phyloP scores from a whole-genome alignment of 345 rosid genomes.

The Geranium rotundifolium region DNA sequence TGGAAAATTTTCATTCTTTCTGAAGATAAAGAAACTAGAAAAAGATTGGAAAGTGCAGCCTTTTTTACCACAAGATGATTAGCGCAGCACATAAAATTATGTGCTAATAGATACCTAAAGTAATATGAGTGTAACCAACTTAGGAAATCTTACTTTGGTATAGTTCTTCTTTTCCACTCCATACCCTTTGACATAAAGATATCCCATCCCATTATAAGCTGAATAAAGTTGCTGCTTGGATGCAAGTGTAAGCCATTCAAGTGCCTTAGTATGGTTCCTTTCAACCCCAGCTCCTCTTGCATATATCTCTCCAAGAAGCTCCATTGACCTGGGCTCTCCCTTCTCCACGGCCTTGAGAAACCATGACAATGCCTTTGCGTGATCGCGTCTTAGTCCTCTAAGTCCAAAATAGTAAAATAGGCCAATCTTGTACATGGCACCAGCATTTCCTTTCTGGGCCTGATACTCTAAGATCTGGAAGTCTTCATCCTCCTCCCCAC shows the following conservation, averaged over 20 bases:
- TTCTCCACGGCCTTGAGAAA: constrained; percentile 78
- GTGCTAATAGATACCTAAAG: background rate
- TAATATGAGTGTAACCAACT: background rate
- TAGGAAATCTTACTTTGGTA: constrained; percentile 46
- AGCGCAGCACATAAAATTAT: background rate
- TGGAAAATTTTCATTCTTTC: no score
- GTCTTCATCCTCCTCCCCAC: constrained; percentile 98
- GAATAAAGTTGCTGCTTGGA: constrained; percentile 67
- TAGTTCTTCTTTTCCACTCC: constrained; percentile 94
- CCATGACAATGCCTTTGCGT: constrained; percentile 78
- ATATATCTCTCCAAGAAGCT: constrained; percentile 92
- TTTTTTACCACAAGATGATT: background rate
- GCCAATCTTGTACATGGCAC: constrained; percentile 83
- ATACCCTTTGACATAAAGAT: constrained; percentile 88
- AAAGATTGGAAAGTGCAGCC: background rate
- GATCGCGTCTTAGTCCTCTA: constrained; percentile 92
- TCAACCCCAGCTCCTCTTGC: constrained; percentile 98
- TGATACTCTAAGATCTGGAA: constrained; percentile 93
- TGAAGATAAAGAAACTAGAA: no score
- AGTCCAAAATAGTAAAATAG: constrained; percentile 86
- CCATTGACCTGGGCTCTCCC: constrained; percentile 92
- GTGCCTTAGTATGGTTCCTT: constrained; percentile 86
- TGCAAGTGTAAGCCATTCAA: constrained; percentile 89
- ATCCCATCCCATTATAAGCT: constrained; percentile 93
- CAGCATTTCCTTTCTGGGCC: constrained; percentile 92